Percentiles rank a stretch among this genome's conserved stretches.
These are phyloP conservation scores for Sanghuangporus baumii DNA, from an alignment of 1,284 basidiomycete genomes.

Conservation along the genomic window DNA sequence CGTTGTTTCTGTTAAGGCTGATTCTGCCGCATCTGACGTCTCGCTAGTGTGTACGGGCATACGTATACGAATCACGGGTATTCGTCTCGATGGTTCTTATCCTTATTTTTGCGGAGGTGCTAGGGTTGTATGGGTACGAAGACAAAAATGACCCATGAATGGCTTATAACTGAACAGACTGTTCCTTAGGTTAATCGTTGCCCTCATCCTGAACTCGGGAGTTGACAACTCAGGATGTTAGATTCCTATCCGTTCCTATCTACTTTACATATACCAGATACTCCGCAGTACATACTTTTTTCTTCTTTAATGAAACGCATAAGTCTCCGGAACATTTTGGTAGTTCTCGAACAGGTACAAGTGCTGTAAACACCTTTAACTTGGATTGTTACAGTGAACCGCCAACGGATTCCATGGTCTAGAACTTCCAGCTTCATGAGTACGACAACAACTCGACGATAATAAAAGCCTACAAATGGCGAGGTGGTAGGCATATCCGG, in stretches of 20 bases:
- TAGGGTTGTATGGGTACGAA: constrained; percentile 63
- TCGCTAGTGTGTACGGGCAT: constrained; percentile 19
- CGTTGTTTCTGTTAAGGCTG: constrained; percentile 46
- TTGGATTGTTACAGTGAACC: constrained; percentile 31
- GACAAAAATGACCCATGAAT: neutral
- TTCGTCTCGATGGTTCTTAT: constrained; percentile 86
- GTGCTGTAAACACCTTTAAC: neutral
- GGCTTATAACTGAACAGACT: neutral
- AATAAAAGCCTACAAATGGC: constrained; percentile 58
- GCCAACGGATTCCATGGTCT: constrained; percentile 57
- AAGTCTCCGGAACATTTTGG: neutral
- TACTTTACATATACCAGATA: neutral
- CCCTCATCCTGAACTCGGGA: constrained; percentile 82
- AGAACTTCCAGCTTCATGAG: constrained; percentile 5
- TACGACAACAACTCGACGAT: neutral
- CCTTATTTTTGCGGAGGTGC: constrained; percentile 82
- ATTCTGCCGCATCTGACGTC: neutral
- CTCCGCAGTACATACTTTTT: neutral
- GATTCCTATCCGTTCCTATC: neutral
- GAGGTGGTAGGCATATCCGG: constrained; percentile 88
- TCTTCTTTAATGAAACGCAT: neutral
- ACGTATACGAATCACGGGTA: constrained; percentile 77
- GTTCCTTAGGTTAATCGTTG: constrained; percentile 67
- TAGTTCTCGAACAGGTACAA: neutral
- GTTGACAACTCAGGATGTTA: constrained; percentile 18